Percentiles rank a stretch among this genome's conserved stretches.
Conservation (phyloP, 768 basidiomycete species). For the Pleurotus djamor region DNA sequence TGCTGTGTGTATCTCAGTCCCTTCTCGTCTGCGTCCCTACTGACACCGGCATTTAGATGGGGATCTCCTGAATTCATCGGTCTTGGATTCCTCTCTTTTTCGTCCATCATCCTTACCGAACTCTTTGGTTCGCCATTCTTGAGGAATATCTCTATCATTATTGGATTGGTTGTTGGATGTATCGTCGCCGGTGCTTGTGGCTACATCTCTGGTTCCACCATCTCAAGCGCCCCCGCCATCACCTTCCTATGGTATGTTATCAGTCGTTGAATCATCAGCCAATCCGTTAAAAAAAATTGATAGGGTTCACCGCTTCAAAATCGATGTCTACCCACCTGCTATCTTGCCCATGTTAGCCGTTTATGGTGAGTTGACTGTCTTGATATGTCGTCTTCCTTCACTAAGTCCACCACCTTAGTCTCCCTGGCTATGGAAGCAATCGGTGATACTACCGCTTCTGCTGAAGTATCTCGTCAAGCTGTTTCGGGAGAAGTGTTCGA, state of each 20-base stretch:
- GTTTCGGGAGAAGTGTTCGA: slow-evolving; percentile 80
- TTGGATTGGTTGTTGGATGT: slow-evolving; percentile 74
- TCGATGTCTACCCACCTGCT: slow-evolving; percentile 73
- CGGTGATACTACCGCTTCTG: slow-evolving; percentile 80
- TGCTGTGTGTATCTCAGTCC: slow-evolving; percentile 39
- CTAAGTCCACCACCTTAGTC: slow-evolving; percentile 30
- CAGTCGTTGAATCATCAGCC: too few species aligned
- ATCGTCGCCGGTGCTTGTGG: slow-evolving; percentile 80
- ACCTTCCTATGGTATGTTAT: slow-evolving; percentile 71
- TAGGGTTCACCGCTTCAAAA: slow-evolving; percentile 76
- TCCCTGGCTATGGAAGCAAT: slow-evolving; percentile 83
- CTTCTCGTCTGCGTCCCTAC: neutral
- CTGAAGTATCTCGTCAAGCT: slow-evolving; percentile 74
- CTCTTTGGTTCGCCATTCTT: slow-evolving; percentile 85
- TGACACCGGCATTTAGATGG: slow-evolving; percentile 44
- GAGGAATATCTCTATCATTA: slow-evolving; percentile 76
- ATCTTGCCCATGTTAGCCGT: slow-evolving; percentile 44
- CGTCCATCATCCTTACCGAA: slow-evolving; percentile 75
- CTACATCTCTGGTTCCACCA: slow-evolving; percentile 67
- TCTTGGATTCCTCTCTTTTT: slow-evolving; percentile 82
- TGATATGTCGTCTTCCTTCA: neutral
- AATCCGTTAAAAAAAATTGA: too few species aligned
- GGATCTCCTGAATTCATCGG: slow-evolving; percentile 84
- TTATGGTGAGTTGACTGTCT: slow-evolving; percentile 19
- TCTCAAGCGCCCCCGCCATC: slow-evolving; percentile 68